Base-by-base conservation (phyloP, 495 filamentous ascomycete species). In the Podospora comata region DNA sequence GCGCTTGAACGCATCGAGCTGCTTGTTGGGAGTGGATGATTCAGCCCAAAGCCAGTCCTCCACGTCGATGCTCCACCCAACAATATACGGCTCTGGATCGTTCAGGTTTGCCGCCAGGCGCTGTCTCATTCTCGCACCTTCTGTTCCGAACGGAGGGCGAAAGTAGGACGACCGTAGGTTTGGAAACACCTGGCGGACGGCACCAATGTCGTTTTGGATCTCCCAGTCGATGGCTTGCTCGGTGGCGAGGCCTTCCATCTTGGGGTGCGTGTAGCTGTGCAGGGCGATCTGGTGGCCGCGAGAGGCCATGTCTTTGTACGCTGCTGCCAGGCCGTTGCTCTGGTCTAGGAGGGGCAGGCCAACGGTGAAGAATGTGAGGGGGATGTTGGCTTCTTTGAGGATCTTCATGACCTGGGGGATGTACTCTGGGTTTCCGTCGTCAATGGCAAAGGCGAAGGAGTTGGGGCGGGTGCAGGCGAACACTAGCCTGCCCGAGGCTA, bases 311-410 rank as follows among this genome's bases (percentile, higher is more conserved):
- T 88, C 85, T 64, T 78, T 79, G 77, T 92, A 92, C 28, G 89
- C 82, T 34, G 75, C 78, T n/a, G 87, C 85, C 18, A 92, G 80
- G 63, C 89, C 90, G 26, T 83, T 89, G 13, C 77, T 74, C 1
- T 67, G 53, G 73, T 92, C 89, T 5, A 87, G 74, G 0, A 93
- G 80, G 0, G 90, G 87, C 6, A 83, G 78, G 1, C 90, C 90
- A 56, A 92, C 90, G 48, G 89, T 91, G 78, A 93, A 93, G 78
- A 93, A 93, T 0, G 91, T 93, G 1, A 91, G 89, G 68, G 85
- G 83, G 68, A 93, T 88, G 54, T 75, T 62, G 44, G 88, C 90
- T 13, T 85, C 82, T 13, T 86, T 83, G 64, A 93, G 80, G 39
- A 90, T 87, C 27, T 83, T 73, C 84, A 91, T 87, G 48, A 93